Evolutionary conservation across 441 rosid species (phyloP).

Genomic region (Capsella rubella): DNA sequence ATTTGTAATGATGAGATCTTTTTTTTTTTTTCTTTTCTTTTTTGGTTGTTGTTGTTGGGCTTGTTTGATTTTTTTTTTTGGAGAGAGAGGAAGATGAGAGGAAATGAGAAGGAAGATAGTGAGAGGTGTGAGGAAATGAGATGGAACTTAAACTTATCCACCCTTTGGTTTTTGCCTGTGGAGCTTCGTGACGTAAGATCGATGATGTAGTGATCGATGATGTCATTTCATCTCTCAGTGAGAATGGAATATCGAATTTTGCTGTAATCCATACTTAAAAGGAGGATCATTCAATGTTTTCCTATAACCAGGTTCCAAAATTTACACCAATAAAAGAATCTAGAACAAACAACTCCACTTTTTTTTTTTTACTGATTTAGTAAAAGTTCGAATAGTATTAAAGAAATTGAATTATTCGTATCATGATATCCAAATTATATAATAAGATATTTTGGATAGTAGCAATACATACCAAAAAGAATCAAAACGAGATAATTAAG

Average conservation of each 20-base stretch:
- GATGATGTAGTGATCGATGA: not conserved
- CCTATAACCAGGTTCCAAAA: not conserved
- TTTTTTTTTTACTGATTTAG: not conserved
- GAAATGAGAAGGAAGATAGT: slow-evolving; percentile 21
- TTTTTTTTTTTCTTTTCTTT: not conserved
- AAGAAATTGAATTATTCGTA: not conserved
- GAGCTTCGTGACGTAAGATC: slow-evolving; percentile 25
- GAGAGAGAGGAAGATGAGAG: slow-evolving; percentile 30
- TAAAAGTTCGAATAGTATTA: not conserved
- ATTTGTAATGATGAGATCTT: slow-evolving; percentile 27
- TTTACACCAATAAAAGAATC: not conserved
- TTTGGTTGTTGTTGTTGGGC: not conserved
- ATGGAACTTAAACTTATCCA: slow-evolving; percentile 36
- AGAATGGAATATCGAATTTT: slow-evolving; percentile 25
- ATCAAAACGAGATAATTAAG: not conserved
- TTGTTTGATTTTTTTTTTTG: not conserved
- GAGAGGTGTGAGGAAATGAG: slow-evolving; percentile 31
- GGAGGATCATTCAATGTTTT: not conserved
- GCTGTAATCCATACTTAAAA: not conserved
- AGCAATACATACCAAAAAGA: not conserved
- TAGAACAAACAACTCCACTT: not conserved
- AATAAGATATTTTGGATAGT: not conserved
- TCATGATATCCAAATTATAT: not conserved
- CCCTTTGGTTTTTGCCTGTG: slow-evolving; percentile 15
- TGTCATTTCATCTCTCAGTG: slow-evolving; percentile 11